Conservation (phyloP, 2,329 filamentous ascomycete species). For the Madurella mycetomatis region DNA sequence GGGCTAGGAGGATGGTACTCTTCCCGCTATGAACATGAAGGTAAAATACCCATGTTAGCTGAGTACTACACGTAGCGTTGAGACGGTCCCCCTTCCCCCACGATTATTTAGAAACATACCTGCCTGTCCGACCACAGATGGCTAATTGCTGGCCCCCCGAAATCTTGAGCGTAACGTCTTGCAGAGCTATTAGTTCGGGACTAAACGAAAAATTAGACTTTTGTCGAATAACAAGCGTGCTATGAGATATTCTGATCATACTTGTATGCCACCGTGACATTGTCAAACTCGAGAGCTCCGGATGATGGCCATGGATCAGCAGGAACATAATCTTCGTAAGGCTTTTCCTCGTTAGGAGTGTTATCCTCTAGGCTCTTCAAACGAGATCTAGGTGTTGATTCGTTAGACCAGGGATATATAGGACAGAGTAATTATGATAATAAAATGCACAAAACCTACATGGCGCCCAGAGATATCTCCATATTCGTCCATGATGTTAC, state of each 20-base stretch:
- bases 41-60: too few relatives aligned
- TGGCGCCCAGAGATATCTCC: constrained; percentile 34
- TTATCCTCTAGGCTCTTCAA: constrained; percentile 33
- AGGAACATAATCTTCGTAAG: too few relatives aligned
- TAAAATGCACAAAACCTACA: constrained; percentile 11
- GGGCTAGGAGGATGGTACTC: constrained; percentile 40
- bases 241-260: constrained; percentile 1
- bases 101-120: too few relatives aligned
- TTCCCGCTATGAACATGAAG: constrained; percentile 33
- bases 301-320: too few relatives aligned
- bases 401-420: too few relatives aligned
- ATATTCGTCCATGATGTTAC: constrained; percentile 33
- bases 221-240: neutral
- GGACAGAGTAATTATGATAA: too few relatives aligned
- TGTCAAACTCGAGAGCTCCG: constrained; percentile 23
- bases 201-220: constrained; percentile 10
- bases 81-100: too few relatives aligned
- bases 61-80: too few relatives aligned
- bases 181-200: constrained; percentile 21
- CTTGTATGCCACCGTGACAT: constrained; percentile 31
- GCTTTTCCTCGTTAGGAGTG: constrained; percentile 22
- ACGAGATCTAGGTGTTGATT: constrained; percentile 17
- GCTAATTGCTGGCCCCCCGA: constrained; percentile 44
- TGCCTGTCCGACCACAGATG: constrained; percentile 48
- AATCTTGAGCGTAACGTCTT: constrained; percentile 27